Conservation (phyloP, 192 early-diverging fungal species). For the Coemansia sp. region DNA sequence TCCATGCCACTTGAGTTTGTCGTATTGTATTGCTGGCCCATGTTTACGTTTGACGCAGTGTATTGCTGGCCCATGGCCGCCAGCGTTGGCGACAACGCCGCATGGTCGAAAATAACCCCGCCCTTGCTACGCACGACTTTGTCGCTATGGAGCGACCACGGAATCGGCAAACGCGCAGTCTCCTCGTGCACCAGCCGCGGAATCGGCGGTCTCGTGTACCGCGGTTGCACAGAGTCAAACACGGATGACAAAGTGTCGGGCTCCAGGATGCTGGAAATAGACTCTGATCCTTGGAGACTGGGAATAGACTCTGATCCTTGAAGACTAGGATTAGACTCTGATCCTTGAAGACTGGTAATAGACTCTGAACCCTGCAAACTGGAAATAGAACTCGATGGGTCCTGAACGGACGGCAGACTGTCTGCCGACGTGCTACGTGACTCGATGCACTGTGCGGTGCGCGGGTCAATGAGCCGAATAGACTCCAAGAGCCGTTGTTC, state of each 20-base stretch:
- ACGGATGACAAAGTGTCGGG: background rate
- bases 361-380: background rate
- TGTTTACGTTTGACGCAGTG: background rate
- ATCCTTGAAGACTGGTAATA: background rate
- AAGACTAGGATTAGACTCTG: background rate
- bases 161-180: constrained; percentile 10
- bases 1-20: constrained; percentile 3
- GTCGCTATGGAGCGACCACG: background rate
- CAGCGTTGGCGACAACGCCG: constrained; percentile 13
- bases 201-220: constrained; percentile 11
- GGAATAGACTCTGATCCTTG: background rate
- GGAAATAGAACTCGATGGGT: background rate
- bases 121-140: constrained; percentile 12
- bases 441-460: constrained; percentile 31
- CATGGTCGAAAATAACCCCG: constrained; percentile 12
- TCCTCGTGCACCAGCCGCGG: constrained; percentile 7
- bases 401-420: background rate
- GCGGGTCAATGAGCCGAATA: constrained; percentile 40
- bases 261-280: background rate
- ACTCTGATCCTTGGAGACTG: background rate
- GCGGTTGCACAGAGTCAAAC: background rate
- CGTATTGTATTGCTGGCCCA: no score
- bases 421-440: constrained; percentile 5
- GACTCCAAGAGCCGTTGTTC: constrained; percentile 41
- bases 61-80: constrained; percentile 9